phyloP scores from a whole-genome alignment of 441 rosid species.

The Melastoma candidum region DNA sequence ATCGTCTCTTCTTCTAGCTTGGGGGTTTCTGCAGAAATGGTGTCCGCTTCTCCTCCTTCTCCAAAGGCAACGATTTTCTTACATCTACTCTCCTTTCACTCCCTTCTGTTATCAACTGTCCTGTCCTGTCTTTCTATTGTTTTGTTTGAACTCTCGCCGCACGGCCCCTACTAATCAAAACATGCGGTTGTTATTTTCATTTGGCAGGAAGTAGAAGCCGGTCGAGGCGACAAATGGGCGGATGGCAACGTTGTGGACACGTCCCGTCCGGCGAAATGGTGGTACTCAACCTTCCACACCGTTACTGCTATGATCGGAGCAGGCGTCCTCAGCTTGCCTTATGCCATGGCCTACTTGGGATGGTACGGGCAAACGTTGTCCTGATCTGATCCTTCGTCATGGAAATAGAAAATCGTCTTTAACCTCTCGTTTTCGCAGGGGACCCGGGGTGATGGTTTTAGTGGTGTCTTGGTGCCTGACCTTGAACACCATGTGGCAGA shows the following conservation, averaged over 20 bases:
- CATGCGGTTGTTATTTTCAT: neutral
- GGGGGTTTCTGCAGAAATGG: constrained; percentile 30
- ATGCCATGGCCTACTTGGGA: constrained; percentile 94
- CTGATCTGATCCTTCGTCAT: neutral
- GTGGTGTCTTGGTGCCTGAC: constrained; percentile 77
- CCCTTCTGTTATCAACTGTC: neutral
- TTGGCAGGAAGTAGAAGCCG: constrained; percentile 36
- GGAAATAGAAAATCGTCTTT: neutral
- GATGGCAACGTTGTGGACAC: constrained; percentile 29
- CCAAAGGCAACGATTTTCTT: constrained; percentile 31
- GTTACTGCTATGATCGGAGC: constrained; percentile 99
- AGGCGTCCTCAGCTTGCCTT: constrained; percentile 89
- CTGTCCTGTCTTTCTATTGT: neutral
- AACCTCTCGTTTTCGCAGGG: constrained; percentile 36
- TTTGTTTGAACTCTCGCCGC: neutral
- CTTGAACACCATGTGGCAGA: constrained; percentile 87
- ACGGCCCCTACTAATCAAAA: no score
- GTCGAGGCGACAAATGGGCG: constrained; percentile 40
- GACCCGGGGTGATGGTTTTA: constrained; percentile 63
- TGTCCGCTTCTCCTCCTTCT: constrained; percentile 41
- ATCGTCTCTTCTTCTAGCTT: no score
- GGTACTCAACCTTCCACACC: constrained; percentile 87
- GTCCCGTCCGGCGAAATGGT: constrained; percentile 79
- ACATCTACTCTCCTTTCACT: neutral
- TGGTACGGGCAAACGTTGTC: constrained; percentile 32